Percentiles rank a stretch among this genome's conserved stretches.
phyloP scores from a whole-genome alignment of 139 green algal genomes.

The Pseudopediastrum boryanum region DNA sequence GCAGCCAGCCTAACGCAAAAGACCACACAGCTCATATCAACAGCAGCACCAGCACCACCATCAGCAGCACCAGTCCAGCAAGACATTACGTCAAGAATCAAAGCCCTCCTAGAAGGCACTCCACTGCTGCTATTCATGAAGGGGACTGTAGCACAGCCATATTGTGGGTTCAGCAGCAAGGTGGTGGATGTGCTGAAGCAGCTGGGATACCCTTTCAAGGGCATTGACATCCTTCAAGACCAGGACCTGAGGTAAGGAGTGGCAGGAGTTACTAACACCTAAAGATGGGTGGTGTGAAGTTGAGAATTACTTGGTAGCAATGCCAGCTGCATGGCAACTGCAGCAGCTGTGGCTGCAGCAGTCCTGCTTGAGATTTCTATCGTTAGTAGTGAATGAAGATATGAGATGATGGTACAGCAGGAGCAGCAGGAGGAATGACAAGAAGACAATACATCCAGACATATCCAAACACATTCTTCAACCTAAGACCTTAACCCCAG shows the following conservation, averaged over 20 bases:
- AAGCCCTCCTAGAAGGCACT: conserved; percentile 54
- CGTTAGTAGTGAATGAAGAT: too few species aligned
- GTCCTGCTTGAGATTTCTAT: too few species aligned
- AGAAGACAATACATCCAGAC: too few species aligned
- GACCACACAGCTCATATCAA: conserved; percentile 40
- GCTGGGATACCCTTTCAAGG: conserved; percentile 35
- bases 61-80: background rate
- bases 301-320: too few species aligned
- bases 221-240: conserved; percentile 81
- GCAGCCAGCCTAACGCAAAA: conserved; percentile 61
- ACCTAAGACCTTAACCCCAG: too few species aligned
- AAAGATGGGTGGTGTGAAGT: too few species aligned
- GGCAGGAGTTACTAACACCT: too few species aligned
- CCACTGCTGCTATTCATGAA: conserved; percentile 91
- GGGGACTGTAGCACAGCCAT: conserved; percentile 71
- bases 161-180: conserved; percentile 87
- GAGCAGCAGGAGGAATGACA: too few species aligned
- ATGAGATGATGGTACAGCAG: too few species aligned
- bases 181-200: conserved; percentile 73
- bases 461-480: too few species aligned
- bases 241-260: conserved; percentile 49
- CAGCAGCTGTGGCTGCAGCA: too few species aligned
- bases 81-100: conserved; percentile 54
- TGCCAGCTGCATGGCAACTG: too few species aligned
- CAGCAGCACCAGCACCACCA: conserved; percentile 8